Base-by-base conservation (phyloP, 768 basidiomycete species). In the Coprinopsis marcescibilis region DNA sequence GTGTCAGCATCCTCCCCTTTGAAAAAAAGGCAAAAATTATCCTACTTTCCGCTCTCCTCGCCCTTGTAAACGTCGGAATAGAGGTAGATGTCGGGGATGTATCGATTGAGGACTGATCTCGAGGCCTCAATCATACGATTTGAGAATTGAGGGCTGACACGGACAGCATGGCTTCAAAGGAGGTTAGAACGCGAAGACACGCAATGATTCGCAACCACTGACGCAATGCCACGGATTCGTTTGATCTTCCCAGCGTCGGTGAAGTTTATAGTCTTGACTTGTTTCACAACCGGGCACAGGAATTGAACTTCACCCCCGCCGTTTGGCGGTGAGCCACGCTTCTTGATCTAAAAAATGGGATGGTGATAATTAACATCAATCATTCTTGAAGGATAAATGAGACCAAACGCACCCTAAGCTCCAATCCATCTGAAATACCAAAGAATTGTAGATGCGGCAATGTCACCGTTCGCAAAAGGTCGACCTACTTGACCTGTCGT, bases 21-120 rank as follows among this genome's bases (percentile, higher is more conserved):
- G 17, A 30, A 21, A 24, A 29, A 27, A 32, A 43, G n/a, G 4
- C 30, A n/a, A 45, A 6, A 43, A 27, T 11, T 23, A 30, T 11
- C 92, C 52, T 55, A 94, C 94, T 92, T 97, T 64, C 95, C 95
- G 54, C 91, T 93, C 52, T 98, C 96, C 14, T 90, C 89, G 5
- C 94, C 94, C 62, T 96, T 95, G 68, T 96, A 98, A 19, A 97
- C 93, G 53, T 99, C 96, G 3, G 96, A 95, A 63, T 97, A 95
- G 30, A 99, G 80, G 66, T 98, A 97, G 23, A 97, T 93, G 61
- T 99, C 96, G 29, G 96, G 95, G 49, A 98, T 96, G 63, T 89
- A 96, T 3, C 93, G 86, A 62, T 97, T 98, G 35, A 99, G 72
- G 19, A 99, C 75, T 2, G 90, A 93, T 30, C 96, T 83, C 14